A percentile compares a stretch with the other conserved stretches of the same genome.
Conservation (phyloP, 2,329 filamentous ascomycete species). For the Tolypocladium tropicale region DNA sequence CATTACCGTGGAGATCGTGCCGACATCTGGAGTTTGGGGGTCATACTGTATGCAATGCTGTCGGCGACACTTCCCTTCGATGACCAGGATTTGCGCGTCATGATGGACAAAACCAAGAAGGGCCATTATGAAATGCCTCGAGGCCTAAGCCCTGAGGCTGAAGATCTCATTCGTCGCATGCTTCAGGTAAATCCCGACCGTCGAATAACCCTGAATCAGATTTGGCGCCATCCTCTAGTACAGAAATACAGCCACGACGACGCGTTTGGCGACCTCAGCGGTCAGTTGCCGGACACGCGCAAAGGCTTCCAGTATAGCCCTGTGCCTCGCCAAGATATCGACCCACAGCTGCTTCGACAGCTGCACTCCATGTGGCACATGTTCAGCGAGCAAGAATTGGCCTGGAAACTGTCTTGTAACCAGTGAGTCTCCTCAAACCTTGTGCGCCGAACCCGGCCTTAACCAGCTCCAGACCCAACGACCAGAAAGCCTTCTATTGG, state of each 20-base stretch:
- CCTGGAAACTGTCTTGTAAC: constrained; percentile 54
- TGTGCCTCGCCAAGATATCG: constrained; percentile 56
- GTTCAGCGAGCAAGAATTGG: constrained; percentile 61
- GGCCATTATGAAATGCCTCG: constrained; percentile 52
- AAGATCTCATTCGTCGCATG: constrained; percentile 71
- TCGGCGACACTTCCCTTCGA: constrained; percentile 79
- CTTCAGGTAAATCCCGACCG: constrained; percentile 67
- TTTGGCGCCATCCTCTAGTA: constrained; percentile 82
- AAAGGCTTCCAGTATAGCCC: constrained; percentile 53
- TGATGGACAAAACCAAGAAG: constrained; percentile 51
- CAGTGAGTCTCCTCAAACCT: constrained; percentile 38
- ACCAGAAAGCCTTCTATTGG: constrained; percentile 90
- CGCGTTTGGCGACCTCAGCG: constrained; percentile 45
- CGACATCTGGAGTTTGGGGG: constrained; percentile 90
- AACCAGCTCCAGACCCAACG: constrained; percentile 54
- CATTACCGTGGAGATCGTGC: constrained; percentile 77
- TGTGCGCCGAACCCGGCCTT: neutral
- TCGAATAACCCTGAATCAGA: constrained; percentile 68
- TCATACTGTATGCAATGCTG: constrained; percentile 82
- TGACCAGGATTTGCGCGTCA: constrained; percentile 47
- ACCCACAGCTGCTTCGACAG: constrained; percentile 73
- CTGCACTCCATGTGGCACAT: constrained; percentile 88
- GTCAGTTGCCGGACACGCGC: constrained; percentile 44
- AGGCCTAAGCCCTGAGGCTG: constrained; percentile 56
- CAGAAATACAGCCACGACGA: constrained; percentile 73